Evolutionary conservation across 139 green algal genomes (phyloP).

Genomic region (Diplosphaera chodatii): DNA sequence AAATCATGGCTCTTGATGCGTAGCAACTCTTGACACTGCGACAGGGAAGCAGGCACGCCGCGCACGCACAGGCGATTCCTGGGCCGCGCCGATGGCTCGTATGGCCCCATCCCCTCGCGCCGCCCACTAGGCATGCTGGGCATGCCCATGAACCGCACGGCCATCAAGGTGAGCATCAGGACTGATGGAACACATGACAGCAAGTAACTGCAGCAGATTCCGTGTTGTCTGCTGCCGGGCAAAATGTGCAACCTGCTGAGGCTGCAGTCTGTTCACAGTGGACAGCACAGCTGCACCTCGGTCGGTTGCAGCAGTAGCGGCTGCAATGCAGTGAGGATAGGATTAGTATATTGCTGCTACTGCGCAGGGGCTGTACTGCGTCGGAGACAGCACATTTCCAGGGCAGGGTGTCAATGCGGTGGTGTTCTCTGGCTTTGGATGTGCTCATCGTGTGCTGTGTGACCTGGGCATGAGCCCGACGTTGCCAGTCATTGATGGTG

Average conservation of each 20-base stretch:
- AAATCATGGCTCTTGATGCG: too few species aligned
- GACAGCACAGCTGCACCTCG: too few species aligned
- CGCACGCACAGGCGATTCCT: slow-evolving; percentile 87
- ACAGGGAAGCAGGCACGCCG: slow-evolving; percentile 77
- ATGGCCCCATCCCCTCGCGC: slow-evolving; percentile 86
- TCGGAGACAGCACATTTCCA: slow-evolving; percentile 93
- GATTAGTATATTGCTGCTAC: too few species aligned
- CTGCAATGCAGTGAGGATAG: too few species aligned
- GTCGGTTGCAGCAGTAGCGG: too few species aligned
- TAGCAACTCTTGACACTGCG: too few species aligned
- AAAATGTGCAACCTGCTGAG: too few species aligned
- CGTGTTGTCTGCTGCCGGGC: slow-evolving; percentile 12
- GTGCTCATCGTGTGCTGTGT: slow-evolving; percentile 79
- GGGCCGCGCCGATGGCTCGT: slow-evolving; percentile 79
- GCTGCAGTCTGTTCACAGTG: too few species aligned
- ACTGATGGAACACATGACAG: too few species aligned
- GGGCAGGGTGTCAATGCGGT: slow-evolving; percentile 92
- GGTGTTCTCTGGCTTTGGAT: slow-evolving; percentile 91
- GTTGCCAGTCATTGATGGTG: slow-evolving; percentile 56
- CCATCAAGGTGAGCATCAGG: slow-evolving; percentile 5
- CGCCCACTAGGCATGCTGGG: slow-evolving; percentile 83
- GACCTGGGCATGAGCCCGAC: slow-evolving; percentile 68
- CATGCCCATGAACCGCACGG: slow-evolving; percentile 93
- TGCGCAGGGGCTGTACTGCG: slow-evolving; percentile 88
- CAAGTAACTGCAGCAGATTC: too few species aligned